These are phyloP conservation scores for Aspergillus flavus DNA, from an alignment of 2,329 filamentous ascomycete species.

Conservation along the genomic window DNA sequence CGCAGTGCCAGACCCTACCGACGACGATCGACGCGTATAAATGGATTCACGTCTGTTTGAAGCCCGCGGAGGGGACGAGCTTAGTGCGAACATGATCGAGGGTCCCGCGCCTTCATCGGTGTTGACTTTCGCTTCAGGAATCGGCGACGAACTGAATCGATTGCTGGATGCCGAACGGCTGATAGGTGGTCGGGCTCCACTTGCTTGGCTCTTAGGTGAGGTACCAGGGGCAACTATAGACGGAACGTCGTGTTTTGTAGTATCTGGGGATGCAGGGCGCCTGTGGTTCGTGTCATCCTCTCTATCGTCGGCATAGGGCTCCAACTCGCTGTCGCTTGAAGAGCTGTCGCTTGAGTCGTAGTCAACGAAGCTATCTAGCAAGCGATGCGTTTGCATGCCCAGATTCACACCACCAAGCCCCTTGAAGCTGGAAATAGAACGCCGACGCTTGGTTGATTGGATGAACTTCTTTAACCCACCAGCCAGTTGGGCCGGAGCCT, in stretches of 20 bases:
- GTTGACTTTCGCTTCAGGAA: constrained; percentile 70
- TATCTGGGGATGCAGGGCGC: constrained; percentile 8
- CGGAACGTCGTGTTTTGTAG: constrained; percentile 21
- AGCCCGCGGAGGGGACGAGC: constrained; percentile 36
- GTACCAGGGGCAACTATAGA: constrained; percentile 27
- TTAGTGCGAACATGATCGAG: constrained; percentile 73
- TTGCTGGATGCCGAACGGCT: constrained; percentile 38
- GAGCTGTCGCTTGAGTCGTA: constrained; percentile 49
- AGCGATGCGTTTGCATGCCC: constrained; percentile 74
- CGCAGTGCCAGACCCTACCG: constrained; percentile 29
- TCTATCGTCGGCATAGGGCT: constrained; percentile 43
- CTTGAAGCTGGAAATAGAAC: constrained; percentile 50
- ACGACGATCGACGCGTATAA: constrained; percentile 36
- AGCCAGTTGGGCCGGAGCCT: constrained; percentile 50
- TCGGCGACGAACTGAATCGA: constrained; percentile 70
- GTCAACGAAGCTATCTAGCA: constrained; percentile 64
- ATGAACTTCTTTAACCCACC: constrained; percentile 65
- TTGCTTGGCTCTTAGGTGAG: constrained; percentile 26
- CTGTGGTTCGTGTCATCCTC: constrained; percentile 32
- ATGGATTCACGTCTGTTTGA: constrained; percentile 38
- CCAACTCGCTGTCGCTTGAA: constrained; percentile 47
- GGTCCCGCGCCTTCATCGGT: constrained; percentile 67
- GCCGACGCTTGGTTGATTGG: constrained; percentile 58
- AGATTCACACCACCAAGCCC: constrained; percentile 63
- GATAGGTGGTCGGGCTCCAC: constrained; percentile 26